Evolutionary conservation across 2,329 filamentous ascomycete species (phyloP).

Genomic region (Fonsecaea monophora): DNA sequence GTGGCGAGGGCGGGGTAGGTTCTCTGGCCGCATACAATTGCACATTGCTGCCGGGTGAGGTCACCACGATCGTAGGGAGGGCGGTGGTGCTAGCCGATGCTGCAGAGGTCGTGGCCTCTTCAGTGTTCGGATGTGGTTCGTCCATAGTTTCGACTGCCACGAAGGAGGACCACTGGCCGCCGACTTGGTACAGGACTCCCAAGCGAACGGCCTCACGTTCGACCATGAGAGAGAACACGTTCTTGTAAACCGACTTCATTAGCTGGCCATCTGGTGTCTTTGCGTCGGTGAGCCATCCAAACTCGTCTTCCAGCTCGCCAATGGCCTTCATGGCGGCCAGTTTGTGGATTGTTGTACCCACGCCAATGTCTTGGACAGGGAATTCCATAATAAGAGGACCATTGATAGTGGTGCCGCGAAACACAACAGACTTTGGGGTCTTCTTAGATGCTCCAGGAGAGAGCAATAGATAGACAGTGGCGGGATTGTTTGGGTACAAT

Average conservation of each 20-base stretch:
- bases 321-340: conserved; percentile 72
- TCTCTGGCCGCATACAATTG: too few species aligned
- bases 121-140: not conserved
- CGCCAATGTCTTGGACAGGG: conserved; percentile 60
- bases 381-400: conserved; percentile 70
- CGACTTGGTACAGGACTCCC: conserved; percentile 70
- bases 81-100: too few species aligned
- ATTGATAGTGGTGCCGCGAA: conserved; percentile 63
- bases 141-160: conserved; percentile 64
- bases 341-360: conserved; percentile 68
- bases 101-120: too few species aligned
- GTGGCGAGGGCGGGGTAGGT: too few species aligned
- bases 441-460: conserved; percentile 57
- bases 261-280: conserved; percentile 54
- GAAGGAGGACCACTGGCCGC: conserved; percentile 74
- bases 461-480: conserved; percentile 69
- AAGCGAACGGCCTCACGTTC: conserved; percentile 71
- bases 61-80: too few species aligned
- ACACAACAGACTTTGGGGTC: conserved; percentile 62
- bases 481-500: conserved; percentile 71
- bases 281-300: conserved; percentile 68
- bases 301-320: conserved; percentile 72
- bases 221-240: conserved; percentile 65
- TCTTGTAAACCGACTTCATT: conserved; percentile 57
- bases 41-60: too few species aligned